These are phyloP conservation scores for Lachnellula hyalina DNA, from an alignment of 2,329 filamentous ascomycete genomes.

Conservation along the genomic window DNA sequence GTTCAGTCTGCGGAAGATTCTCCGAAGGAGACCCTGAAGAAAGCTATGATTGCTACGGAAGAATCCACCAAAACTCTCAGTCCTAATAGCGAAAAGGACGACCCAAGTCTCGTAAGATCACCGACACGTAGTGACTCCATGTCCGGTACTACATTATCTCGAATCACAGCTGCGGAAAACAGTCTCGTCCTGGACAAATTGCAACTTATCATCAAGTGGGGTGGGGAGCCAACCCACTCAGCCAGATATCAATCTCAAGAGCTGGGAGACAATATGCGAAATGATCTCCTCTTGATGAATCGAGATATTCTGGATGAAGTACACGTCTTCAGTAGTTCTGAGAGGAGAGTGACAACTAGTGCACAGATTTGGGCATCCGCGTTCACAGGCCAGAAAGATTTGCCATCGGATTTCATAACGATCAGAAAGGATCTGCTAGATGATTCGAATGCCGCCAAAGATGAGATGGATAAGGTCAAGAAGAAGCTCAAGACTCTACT, in stretches of 20 bases:
- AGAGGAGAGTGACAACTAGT: slow-evolving; percentile 88
- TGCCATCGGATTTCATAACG: slow-evolving; percentile 79
- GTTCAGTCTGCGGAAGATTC: neutral
- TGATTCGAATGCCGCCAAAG: slow-evolving; percentile 96
- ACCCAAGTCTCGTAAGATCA: slow-evolving; percentile 37
- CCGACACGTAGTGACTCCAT: slow-evolving; percentile 75
- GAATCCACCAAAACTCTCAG: slow-evolving; percentile 8
- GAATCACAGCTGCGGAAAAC: slow-evolving; percentile 89
- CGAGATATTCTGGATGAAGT: slow-evolving; percentile 88
- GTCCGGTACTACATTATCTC: slow-evolving; percentile 84
- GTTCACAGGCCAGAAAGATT: slow-evolving; percentile 81
- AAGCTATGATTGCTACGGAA: slow-evolving; percentile 12
- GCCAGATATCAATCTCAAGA: slow-evolving; percentile 95
- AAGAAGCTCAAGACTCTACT: slow-evolving; percentile 95
- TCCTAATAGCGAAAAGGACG: slow-evolving; percentile 14
- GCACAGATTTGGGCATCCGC: slow-evolving; percentile 92
- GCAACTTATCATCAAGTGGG: slow-evolving; percentile 98
- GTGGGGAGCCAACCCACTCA: slow-evolving; percentile 94
- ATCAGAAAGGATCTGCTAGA: slow-evolving; percentile 93
- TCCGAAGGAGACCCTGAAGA: neutral
- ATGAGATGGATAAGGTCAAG: slow-evolving; percentile 99
- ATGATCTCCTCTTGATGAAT: slow-evolving; percentile 89
- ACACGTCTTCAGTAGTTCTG: slow-evolving; percentile 91
- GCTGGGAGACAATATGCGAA: slow-evolving; percentile 90
- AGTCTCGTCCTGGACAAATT: slow-evolving; percentile 91